These are phyloP conservation scores for Coemansia sp. DNA, from an alignment of 192 early-diverging fungal species.

Conservation along the genomic window DNA sequence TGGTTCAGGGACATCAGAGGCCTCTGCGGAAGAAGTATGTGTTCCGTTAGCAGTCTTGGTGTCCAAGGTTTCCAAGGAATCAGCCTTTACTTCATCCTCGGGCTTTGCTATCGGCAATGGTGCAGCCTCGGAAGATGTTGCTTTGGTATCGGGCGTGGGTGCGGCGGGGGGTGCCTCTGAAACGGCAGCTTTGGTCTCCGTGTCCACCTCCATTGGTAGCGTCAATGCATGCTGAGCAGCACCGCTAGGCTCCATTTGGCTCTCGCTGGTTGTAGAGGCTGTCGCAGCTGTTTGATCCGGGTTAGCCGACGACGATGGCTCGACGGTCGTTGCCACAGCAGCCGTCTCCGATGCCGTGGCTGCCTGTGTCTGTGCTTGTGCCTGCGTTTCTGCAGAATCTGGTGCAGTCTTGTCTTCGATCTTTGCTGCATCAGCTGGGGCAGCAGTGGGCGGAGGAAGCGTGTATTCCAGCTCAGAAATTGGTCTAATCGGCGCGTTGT, in stretches of 20 bases:
- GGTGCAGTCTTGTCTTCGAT: background rate
- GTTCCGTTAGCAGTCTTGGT: background rate
- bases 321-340: background rate
- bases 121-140: background rate
- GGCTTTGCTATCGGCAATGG: background rate
- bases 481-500: conserved; percentile 33
- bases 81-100: background rate
- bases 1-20: background rate
- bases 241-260: background rate
- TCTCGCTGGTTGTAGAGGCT: background rate
- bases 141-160: background rate
- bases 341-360: conserved; percentile 1
- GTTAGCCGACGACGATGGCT: background rate
- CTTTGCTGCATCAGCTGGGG: background rate
- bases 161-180: too few species aligned
- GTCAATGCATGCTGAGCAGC: background rate
- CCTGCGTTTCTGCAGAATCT: background rate
- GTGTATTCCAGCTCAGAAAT: conserved; percentile 53
- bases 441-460: conserved; percentile 14
- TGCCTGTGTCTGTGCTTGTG: conserved; percentile 1
- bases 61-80: background rate
- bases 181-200: background rate
- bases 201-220: background rate
- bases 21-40: background rate
- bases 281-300: background rate